Evolutionary conservation across 2,329 filamentous ascomycete species (phyloP).

Genomic region (Neonectria faginata): DNA sequence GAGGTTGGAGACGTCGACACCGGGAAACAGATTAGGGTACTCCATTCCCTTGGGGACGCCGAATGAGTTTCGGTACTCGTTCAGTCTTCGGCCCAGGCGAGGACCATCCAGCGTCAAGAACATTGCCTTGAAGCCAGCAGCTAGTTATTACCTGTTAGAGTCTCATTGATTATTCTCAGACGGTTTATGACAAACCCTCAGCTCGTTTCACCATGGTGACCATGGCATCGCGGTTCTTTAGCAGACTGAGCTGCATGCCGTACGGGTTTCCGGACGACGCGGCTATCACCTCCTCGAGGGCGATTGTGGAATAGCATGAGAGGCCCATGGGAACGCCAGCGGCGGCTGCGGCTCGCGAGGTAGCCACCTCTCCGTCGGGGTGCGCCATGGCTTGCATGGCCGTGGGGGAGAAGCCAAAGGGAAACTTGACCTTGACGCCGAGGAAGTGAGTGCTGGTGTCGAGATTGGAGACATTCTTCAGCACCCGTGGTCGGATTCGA

Average conservation of each 20-base stretch:
- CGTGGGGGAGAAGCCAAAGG: constrained; percentile 31
- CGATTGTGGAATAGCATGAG: constrained; percentile 28
- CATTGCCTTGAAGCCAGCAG: constrained; percentile 43
- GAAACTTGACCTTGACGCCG: constrained; percentile 27
- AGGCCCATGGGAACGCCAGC: constrained; percentile 27
- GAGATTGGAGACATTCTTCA: constrained; percentile 28
- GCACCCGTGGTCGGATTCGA: constrained; percentile 29
- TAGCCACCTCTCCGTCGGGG: constrained; percentile 27
- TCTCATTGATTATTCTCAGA: not conserved
- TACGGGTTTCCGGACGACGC: constrained; percentile 26
- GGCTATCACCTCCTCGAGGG: constrained; percentile 34
- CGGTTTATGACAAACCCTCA: constrained; percentile 15
- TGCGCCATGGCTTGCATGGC: constrained; percentile 33
- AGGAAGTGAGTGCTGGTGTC: constrained; percentile 28
- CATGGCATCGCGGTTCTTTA: constrained; percentile 28
- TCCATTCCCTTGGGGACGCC: constrained; percentile 33
- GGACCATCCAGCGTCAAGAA: constrained; percentile 45
- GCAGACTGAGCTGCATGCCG: constrained; percentile 31
- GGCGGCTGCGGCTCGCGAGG: constrained; percentile 24
- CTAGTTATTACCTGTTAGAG: constrained; percentile 3
- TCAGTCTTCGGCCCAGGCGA: constrained; percentile 38
- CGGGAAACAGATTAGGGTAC: constrained; percentile 35
- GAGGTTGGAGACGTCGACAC: constrained; percentile 23
- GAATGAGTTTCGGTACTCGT: constrained; percentile 42
- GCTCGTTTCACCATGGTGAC: constrained; percentile 23